Conservation (phyloP, 352 stramenopile genomes). For the Elongisporangium undulatum region DNA sequence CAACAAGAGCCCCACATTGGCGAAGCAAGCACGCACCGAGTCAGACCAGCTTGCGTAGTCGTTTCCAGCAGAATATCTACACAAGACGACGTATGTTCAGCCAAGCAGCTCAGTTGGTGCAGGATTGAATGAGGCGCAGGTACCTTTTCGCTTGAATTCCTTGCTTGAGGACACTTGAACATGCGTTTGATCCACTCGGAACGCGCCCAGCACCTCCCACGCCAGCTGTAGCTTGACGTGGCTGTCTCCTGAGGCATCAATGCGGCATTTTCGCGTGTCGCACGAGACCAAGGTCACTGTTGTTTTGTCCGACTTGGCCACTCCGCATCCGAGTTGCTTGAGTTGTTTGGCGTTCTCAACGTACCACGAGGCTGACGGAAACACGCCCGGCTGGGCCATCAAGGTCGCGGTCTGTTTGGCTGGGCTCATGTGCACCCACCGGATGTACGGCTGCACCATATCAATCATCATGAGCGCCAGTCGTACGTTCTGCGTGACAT, state of each 20-base stretch:
- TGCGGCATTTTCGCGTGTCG: conserved; percentile 29
- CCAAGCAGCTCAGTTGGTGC: background rate
- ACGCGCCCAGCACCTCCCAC: conserved; percentile 76
- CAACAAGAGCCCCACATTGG: background rate
- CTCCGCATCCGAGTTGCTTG: conserved; percentile 46
- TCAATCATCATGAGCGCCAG: conserved; percentile 94
- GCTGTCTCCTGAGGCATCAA: conserved; percentile 11
- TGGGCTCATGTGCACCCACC: conserved; percentile 46
- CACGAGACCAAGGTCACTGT: conserved; percentile 42
- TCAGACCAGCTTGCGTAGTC: conserved; percentile 35
- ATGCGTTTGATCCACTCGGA: conserved; percentile 70
- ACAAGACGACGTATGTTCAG: background rate
- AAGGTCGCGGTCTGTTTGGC: conserved; percentile 4
- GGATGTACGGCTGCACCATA: conserved; percentile 93
- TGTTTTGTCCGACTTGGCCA: conserved; percentile 20
- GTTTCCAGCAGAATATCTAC: conserved; percentile 47
- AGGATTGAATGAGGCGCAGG: conserved; percentile 1
- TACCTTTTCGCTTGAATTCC: conserved; percentile 28
- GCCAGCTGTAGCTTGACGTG: conserved; percentile 56
- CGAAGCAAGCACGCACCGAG: conserved; percentile 18
- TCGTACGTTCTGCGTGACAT: conserved; percentile 94
- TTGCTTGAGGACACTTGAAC: conserved; percentile 53
- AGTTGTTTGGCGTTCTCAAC: conserved; percentile 31
- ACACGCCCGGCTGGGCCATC: conserved; percentile 9
- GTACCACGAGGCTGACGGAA: conserved; percentile 47